Percentiles rank a stretch among this genome's conserved stretches.
Evolutionary conservation across 2,329 filamentous ascomycete species (phyloP).

Genomic region (Triangularia setosa): DNA sequence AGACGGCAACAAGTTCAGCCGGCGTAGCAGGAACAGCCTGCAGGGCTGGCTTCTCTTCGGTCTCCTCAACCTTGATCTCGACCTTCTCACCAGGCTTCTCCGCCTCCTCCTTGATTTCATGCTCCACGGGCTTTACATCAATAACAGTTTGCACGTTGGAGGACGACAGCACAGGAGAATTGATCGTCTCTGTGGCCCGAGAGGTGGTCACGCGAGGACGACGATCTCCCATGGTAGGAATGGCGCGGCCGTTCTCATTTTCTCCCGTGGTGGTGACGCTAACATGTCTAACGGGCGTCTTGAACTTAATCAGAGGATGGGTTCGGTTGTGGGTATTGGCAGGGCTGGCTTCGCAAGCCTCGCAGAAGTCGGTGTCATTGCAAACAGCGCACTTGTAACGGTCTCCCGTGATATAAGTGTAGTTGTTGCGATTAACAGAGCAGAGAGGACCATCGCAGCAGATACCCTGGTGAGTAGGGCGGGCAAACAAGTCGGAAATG

Average conservation of each 20-base stretch:
- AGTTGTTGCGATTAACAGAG: slow-evolving; percentile 38
- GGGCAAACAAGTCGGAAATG: slow-evolving; percentile 38
- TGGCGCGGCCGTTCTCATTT: slow-evolving; percentile 60
- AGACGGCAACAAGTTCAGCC: slow-evolving; percentile 51
- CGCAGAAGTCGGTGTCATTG: slow-evolving; percentile 92
- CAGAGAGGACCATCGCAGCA: slow-evolving; percentile 95
- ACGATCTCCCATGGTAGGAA: slow-evolving; percentile 69
- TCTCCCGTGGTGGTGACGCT: slow-evolving; percentile 82
- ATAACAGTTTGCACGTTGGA: slow-evolving; percentile 64
- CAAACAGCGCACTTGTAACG: slow-evolving; percentile 98
- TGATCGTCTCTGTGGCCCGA: slow-evolving; percentile 48
- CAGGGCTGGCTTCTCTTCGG: slow-evolving; percentile 24
- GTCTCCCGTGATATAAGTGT: slow-evolving; percentile 73
- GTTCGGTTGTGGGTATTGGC: slow-evolving; percentile 84
- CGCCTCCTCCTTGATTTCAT: slow-evolving; percentile 30
- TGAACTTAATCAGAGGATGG: slow-evolving; percentile 97
- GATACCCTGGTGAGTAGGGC: slow-evolving; percentile 70
- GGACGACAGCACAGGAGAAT: slow-evolving; percentile 5
- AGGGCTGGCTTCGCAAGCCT: slow-evolving; percentile 85
- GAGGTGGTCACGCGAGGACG: slow-evolving; percentile 34
- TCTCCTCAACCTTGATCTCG: slow-evolving; percentile 26
- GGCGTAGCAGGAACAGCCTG: slow-evolving; percentile 15
- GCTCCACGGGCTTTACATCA: slow-evolving; percentile 38
- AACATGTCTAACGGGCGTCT: slow-evolving; percentile 83
- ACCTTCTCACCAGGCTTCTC: not conserved